A percentile compares a stretch with the other conserved stretches of the same genome.
These are phyloP conservation scores for Ulmus americana DNA, from an alignment of 331 rosid species.

Conservation along the genomic window DNA sequence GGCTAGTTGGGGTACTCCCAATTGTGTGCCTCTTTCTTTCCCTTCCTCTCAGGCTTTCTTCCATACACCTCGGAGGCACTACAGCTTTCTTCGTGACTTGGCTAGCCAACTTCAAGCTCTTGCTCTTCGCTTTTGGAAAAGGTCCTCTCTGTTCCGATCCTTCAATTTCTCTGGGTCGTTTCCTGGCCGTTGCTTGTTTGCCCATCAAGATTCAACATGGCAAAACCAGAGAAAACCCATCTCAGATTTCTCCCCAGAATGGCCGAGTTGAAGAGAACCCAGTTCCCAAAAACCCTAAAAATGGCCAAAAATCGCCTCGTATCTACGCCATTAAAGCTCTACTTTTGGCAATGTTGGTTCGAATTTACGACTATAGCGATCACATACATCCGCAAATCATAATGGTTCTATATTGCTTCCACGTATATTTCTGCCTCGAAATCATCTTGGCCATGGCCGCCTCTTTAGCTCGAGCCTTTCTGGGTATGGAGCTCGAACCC, in stretches of 20 bases:
- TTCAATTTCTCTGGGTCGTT: slow-evolving; percentile 32
- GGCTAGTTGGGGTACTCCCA: slow-evolving; percentile 39
- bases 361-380: slow-evolving; percentile 7
- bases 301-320: slow-evolving; percentile 9
- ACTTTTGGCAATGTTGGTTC: slow-evolving; percentile 9
- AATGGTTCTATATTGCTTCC: slow-evolving; percentile 35
- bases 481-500: slow-evolving; percentile 45
- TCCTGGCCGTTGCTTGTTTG: slow-evolving; percentile 43
- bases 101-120: slow-evolving; percentile 77
- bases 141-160: slow-evolving; percentile 49
- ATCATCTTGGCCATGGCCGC: slow-evolving; percentile 30
- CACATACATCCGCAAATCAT: slow-evolving; percentile 29
- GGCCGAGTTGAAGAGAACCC: background rate
- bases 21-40: slow-evolving; percentile 35
- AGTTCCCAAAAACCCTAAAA: background rate
- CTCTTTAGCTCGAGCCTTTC: slow-evolving; percentile 10
- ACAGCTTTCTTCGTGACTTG: slow-evolving; percentile 53
- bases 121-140: slow-evolving; percentile 47
- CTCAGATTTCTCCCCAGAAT: background rate
- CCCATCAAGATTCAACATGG: slow-evolving; percentile 50
- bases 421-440: slow-evolving; percentile 51
- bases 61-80: slow-evolving; percentile 47
- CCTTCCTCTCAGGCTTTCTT: slow-evolving; percentile 44
- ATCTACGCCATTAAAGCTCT: slow-evolving; percentile 30
- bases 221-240: slow-evolving; percentile 1